Evolutionary conservation across 768 basidiomycete species (phyloP).

Genomic region (Ramaria sp.): DNA sequence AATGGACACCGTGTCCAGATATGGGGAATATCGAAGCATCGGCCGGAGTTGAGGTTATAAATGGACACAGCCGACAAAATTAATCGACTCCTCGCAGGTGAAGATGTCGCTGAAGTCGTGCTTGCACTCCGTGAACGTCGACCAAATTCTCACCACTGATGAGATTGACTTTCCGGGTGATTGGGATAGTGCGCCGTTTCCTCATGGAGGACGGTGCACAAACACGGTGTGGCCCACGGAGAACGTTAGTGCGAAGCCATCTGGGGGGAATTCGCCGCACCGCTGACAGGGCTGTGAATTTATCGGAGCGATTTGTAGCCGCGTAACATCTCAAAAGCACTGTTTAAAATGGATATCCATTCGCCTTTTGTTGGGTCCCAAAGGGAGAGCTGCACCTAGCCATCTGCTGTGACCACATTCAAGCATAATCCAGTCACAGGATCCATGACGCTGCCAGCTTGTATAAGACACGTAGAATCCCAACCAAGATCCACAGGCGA

Average conservation of each 20-base stretch:
- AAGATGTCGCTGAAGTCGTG: conserved; percentile 28
- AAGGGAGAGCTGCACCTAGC: conserved; percentile 57
- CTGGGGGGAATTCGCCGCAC: conserved; percentile 58
- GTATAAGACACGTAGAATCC: conserved; percentile 36
- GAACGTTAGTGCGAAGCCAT: conserved; percentile 55
- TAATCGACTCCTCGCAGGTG: conserved; percentile 36
- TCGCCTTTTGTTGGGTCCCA: conserved; percentile 66
- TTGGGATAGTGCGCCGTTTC: conserved; percentile 56
- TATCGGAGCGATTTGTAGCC: conserved; percentile 50
- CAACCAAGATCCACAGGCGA: conserved; percentile 36
- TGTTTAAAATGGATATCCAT: conserved; percentile 51
- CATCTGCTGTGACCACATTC: conserved; percentile 40
- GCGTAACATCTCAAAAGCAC: conserved; percentile 46
- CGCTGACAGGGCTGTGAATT: conserved; percentile 47
- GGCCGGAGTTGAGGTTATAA: conserved; percentile 19
- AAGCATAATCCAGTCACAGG: conserved; percentile 41
- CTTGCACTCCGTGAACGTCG: conserved; percentile 58
- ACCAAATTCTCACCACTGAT: conserved; percentile 34
- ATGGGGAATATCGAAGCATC: conserved; percentile 60
- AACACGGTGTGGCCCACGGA: conserved; percentile 54
- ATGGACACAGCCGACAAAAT: conserved; percentile 38
- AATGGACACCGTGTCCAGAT: conserved; percentile 69
- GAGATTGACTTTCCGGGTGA: conserved; percentile 25
- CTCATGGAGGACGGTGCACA: conserved; percentile 55
- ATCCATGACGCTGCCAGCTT: conserved; percentile 49